Base-by-base conservation (phyloP, 2,329 filamentous ascomycete genomes). In the Colletotrichum sp. region DNA sequence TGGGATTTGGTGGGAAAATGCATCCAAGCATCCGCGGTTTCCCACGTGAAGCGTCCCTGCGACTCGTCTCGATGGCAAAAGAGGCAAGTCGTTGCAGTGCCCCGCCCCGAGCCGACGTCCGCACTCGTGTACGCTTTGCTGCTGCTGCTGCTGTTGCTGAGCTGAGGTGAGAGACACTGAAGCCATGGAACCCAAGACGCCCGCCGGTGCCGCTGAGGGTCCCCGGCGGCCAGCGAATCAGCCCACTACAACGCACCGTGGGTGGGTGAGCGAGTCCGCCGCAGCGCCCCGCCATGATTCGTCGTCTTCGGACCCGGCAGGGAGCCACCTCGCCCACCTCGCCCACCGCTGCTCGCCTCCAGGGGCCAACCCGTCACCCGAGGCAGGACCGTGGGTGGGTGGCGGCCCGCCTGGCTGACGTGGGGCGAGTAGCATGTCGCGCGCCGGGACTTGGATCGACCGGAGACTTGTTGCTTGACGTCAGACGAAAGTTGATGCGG, bases 401-500 rank as follows among this genome's bases (percentile, higher is more conserved):
- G 62, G 62, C 62, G 62, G 68, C n/a, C 62, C 33, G 68, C 55
- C 43, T 21, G 64, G 34, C 43, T 58, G 29, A 62, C 43, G 57
- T 66, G 67, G 68, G 55, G 67, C 33, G 54, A 47, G 61, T 33
- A 31, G 61, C 36, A 59, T 36, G 21, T 21, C 31, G n/a, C 43
- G n/a, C 57, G 58, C 59, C 66, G 70, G 70, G 55, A 59, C 36
- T 55, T 70, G 18, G 31, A 47, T 57, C 61, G 61, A 43, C 71
- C 43, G 68, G 62, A 34, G 43, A 65, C 67, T 29, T 51, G 47
- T 62, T 36, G 33, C 6, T 70, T 73, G 71, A 71, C 68, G 68
- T 73, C 71, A 73, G 68, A 63, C 62, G 68, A 71, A 71, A 71
- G 33, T 64, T 51, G 57, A 61, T 70, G 70, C 70, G 67, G 68